phyloP scores from a whole-genome alignment of 148 eudicot species.

The Rhododendron ferrugineum region DNA sequence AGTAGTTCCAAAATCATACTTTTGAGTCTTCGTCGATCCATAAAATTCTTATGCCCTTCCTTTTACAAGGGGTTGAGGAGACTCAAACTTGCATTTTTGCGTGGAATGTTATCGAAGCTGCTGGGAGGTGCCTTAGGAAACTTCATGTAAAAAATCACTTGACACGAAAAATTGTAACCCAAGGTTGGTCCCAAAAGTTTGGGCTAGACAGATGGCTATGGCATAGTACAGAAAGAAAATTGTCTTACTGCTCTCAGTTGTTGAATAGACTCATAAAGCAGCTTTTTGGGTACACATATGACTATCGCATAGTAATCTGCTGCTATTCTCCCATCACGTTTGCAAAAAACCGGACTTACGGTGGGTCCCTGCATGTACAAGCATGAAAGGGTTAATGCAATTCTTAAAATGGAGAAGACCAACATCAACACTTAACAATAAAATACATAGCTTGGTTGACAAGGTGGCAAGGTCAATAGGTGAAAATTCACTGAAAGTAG shows the following conservation, averaged over 20 bases:
- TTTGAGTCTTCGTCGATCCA: too few species aligned
- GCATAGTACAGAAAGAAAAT: not conserved
- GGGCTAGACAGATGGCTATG: too few species aligned
- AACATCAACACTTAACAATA: not conserved
- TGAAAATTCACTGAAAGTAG: not conserved
- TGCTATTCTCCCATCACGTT: slow-evolving; percentile 46
- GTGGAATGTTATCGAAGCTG: too few species aligned
- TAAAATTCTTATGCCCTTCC: too few species aligned
- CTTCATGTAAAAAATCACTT: too few species aligned
- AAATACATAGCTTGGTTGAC: not conserved
- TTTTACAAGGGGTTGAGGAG: too few species aligned
- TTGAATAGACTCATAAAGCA: slow-evolving; percentile 70
- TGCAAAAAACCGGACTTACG: slow-evolving; percentile 72
- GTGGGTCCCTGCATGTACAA: slow-evolving; percentile 74
- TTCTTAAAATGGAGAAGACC: not conserved
- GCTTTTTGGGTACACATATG: slow-evolving; percentile 84
- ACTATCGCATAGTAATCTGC: slow-evolving; percentile 80
- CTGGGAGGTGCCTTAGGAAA: too few species aligned
- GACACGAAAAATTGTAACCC: too few species aligned
- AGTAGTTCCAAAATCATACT: too few species aligned
- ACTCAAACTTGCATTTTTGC: too few species aligned
- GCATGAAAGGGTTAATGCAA: slow-evolving; percentile 10
- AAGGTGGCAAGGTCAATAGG: too few species aligned
- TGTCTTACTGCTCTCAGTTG: slow-evolving; percentile 5
- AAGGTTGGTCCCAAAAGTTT: too few species aligned